Evolutionary conservation across 2,329 filamentous ascomycete genomes (phyloP), one percentile per base, ranked within the genome.

Genomic region (Onygenales sp.): DNA sequence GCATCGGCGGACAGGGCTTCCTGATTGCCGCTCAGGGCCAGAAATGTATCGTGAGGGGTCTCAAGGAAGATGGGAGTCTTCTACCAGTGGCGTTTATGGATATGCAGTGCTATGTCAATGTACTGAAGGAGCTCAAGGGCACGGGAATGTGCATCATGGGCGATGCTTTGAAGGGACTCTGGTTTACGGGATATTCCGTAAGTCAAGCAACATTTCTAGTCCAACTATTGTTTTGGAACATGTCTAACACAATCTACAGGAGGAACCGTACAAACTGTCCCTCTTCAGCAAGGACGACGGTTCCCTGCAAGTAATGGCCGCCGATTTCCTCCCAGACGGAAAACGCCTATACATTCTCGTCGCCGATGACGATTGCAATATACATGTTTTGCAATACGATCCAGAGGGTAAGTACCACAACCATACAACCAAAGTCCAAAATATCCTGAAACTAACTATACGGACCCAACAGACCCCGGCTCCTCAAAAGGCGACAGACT

Each of bases 1-100:
- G 87, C 58, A 85, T 95, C 52, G 92, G 88, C 42, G 89, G 85
- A 0, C 90, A 93, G 69, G 93, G 87, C 1, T 89, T 92, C 60
- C 83, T 94, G 77, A 84, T 93, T 57, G 87, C 87, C 42, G 90
- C 91, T 0, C 93, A 98, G 66, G 93, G 93, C 0, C 91, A 96
- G 64, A 98, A 98, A 70, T 92, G 90, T 67, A 94, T 98, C 87
- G 90, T 98, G 1, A 81, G 93, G 55, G 93, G 93, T 42, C 78
- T 98, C 2, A 96, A 96, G 67, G 93, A 98, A 68, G 93, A 98
- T 65, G 89, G 91, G 0, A 90, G 87, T 1, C 79, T 97, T 51
- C 77, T 97, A 0, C 93, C 93, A 0, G 92, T 98, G 3, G 93
- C 93, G 0, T 98, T 98, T 65, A 87, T 98, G 78, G 93, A 98